Evolutionary conservation across 352 stramenopile genomes (phyloP).

Genomic region (Phytopythium kandeliae): DNA sequence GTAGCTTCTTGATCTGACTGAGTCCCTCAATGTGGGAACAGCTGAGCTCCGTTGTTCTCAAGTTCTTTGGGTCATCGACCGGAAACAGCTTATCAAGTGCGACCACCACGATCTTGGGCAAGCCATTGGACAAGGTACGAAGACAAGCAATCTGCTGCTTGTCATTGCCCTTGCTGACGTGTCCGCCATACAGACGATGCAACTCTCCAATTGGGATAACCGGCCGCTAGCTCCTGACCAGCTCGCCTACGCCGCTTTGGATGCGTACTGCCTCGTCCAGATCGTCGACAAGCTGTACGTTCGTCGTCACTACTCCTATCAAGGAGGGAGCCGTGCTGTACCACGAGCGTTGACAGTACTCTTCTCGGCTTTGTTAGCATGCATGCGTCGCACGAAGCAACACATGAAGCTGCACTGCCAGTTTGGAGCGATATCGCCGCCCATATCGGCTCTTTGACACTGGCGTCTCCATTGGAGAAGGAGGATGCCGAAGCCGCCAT

Average conservation of each 20-base stretch:
- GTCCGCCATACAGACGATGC: conserved; percentile 33
- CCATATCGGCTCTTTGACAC: conserved; percentile 18
- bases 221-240: conserved; percentile 46
- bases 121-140: conserved; percentile 56
- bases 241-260: conserved; percentile 53
- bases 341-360: not conserved
- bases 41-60: conserved; percentile 33
- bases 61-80: conserved; percentile 22
- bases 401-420: conserved; percentile 11
- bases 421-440: conserved; percentile 15
- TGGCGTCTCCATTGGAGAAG: conserved; percentile 17
- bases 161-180: not conserved
- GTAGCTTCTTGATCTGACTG: not conserved
- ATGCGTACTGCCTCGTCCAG: conserved; percentile 53
- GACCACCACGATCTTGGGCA: conserved; percentile 33
- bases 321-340: no score
- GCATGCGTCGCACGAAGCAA: not conserved
- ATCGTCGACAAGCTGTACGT: conserved; percentile 48
- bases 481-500: conserved; percentile 18
- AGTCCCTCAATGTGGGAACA: not conserved
- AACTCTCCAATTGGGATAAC: conserved; percentile 64
- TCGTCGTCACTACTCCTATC: no score
- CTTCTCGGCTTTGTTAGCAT: conserved; percentile 1
- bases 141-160: not conserved
- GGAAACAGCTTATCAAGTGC: conserved; percentile 60